Evolutionary conservation across 306 rosid genomes (phyloP), one percentile per base, ranked within the genome.

Genomic region (Benincasa hispida): DNA sequence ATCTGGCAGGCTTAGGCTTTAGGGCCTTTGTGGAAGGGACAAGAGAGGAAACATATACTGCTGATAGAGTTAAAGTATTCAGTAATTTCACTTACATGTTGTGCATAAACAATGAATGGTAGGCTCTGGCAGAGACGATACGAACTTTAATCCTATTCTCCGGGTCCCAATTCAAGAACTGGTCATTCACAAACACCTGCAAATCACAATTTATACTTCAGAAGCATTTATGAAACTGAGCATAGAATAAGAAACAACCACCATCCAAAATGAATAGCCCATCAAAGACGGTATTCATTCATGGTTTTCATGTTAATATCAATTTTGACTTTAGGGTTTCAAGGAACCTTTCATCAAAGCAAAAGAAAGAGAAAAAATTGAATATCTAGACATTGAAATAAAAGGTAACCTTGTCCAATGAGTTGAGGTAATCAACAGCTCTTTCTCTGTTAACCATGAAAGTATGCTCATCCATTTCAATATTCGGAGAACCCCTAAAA

Each of bases 61-160:
- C 77, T 74, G 63, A 74, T 53, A 74, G 54, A 35, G 41, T 50
- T 28, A 17, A n/a, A 30, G 61, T 77, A 10, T 51, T 50, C 12
- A 12, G 28, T 30, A 14, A 30, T 45, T 53, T 81, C 70, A 85
- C 98, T 92, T 92, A 92, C 98, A 93, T 93, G 97, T 93, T 91
- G 85, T 93, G 93, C 98, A 93, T 93, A 82, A 91, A 93, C 79
- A 93, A 79, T 63, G 98, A 91, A 89, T 93, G 98, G 86, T 93
- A 93, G 80, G 98, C 98, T 85, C 98, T 87, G 1, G 97, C 98
- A 2, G 98, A 84, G 0, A 91, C 96, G 66, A 93, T 93, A 18
- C 98, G 79, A 27, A 93, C 98, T 88, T 93, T 93, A 87, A 93
- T 87, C 77, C 80, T 75, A 83, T 93, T 83, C 83, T 93, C 87